Evolutionary conservation across 176 grass and related monocot genomes (phyloP).

Genomic region (Juncus inflexus): DNA sequence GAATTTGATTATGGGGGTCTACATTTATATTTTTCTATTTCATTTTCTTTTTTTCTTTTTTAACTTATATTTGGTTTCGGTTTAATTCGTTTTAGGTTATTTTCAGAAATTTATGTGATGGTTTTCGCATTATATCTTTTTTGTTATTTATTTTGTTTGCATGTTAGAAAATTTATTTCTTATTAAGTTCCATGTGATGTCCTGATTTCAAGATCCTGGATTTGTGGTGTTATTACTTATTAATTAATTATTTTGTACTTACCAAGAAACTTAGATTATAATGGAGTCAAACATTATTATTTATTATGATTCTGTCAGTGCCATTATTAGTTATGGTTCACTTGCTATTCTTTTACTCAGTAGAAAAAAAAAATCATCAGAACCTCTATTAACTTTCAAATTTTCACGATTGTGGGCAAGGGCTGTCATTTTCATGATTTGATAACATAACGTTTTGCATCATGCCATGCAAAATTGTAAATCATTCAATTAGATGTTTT

Average conservation of each 20-base stretch:
- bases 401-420: too few relatives aligned
- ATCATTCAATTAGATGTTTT: too few relatives aligned
- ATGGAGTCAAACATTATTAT: too few relatives aligned
- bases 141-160: not conserved
- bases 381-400: too few relatives aligned
- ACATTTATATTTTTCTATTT: slow-evolving; percentile 28
- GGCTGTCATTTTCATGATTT: too few relatives aligned
- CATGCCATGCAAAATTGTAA: too few relatives aligned
- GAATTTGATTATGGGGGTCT: slow-evolving; percentile 1
- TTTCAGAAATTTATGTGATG: not conserved
- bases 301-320: too few relatives aligned
- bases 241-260: not conserved
- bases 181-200: too few relatives aligned
- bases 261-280: not conserved
- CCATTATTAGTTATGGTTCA: too few relatives aligned
- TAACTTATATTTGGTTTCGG: not conserved
- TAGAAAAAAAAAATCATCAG: too few relatives aligned
- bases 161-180: not conserved
- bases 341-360: too few relatives aligned
- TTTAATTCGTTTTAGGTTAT: slow-evolving; percentile 10
- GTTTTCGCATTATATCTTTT: not conserved
- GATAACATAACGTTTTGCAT: too few relatives aligned
- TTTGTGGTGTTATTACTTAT: not conserved
- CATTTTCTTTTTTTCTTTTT: slow-evolving; percentile 15
- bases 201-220: slow-evolving; percentile 18